Percentiles rank a stretch among this genome's conserved stretches.
Conservation (phyloP, 768 basidiomycete genomes). For the Leccinum subtestaceum region DNA sequence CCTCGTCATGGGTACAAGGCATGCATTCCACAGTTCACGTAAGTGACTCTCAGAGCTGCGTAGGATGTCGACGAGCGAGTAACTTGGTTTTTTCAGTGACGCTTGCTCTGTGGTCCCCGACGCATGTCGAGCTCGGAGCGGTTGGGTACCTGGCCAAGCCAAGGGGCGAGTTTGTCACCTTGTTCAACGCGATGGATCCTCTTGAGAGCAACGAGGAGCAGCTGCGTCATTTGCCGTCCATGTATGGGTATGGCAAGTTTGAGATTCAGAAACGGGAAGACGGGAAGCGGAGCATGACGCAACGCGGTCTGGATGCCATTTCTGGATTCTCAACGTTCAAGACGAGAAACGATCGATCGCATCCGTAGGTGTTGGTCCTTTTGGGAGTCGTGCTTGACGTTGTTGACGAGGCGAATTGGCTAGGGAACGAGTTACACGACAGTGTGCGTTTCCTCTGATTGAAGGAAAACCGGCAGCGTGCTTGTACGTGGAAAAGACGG, state of each 20-base stretch:
- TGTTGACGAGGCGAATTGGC: neutral
- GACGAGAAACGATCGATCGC: constrained; percentile 31
- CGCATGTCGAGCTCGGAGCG: constrained; percentile 59
- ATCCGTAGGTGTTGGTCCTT: constrained; percentile 35
- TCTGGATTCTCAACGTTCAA: constrained; percentile 49
- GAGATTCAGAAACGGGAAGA: constrained; percentile 39
- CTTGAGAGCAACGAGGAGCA: constrained; percentile 41
- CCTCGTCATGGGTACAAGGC: constrained; percentile 48
- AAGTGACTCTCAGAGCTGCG: constrained; percentile 22
- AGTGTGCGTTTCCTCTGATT: constrained; percentile 59
- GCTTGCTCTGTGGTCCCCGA: constrained; percentile 70
- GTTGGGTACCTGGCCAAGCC: constrained; percentile 74
- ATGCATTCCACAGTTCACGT: constrained; percentile 70
- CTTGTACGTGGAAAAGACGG: constrained; percentile 65
- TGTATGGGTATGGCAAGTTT: constrained; percentile 65
- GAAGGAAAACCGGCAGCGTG: constrained; percentile 65
- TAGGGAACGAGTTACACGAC: constrained; percentile 46
- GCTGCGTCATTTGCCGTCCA: constrained; percentile 50
- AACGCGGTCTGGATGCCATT: constrained; percentile 53
- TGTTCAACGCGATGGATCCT: constrained; percentile 68
- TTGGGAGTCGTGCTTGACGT: neutral
- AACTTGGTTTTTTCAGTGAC: constrained; percentile 40
- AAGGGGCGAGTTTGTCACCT: constrained; percentile 63
- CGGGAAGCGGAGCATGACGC: constrained; percentile 58
- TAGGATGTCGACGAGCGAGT: neutral